Conservation (phyloP, 2,329 filamentous ascomycete genomes). For the Fusarium graminum region DNA sequence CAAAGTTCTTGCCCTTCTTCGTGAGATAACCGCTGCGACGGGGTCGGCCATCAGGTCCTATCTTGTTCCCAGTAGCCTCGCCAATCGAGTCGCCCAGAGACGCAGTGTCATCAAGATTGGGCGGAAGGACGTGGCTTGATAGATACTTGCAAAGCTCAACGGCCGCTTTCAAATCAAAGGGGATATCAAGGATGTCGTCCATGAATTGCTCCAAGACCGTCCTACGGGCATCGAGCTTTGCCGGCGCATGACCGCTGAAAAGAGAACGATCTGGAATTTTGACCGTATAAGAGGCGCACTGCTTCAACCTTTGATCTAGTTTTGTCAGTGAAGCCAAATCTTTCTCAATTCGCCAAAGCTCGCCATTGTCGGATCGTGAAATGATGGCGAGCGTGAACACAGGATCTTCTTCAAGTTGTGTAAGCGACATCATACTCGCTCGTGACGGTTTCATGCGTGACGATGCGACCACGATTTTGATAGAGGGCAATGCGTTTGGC, state of each 20-base stretch:
- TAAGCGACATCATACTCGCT: constrained; percentile 84
- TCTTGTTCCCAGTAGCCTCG: constrained; percentile 53
- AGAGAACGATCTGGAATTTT: constrained; percentile 86
- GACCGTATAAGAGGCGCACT: constrained; percentile 77
- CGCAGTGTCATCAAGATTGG: constrained; percentile 69
- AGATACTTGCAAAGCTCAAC: constrained; percentile 89
- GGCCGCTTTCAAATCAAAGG: constrained; percentile 81
- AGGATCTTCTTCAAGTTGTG: constrained; percentile 87
- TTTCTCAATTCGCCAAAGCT: constrained; percentile 96
- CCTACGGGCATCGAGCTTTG: constrained; percentile 89
- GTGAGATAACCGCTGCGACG: constrained; percentile 92
- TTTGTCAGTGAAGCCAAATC: constrained; percentile 84
- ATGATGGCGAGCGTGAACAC: constrained; percentile 93
- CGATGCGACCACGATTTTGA: constrained; percentile 89
- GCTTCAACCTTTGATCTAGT: constrained; percentile 84
- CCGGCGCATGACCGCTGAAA: constrained; percentile 93
- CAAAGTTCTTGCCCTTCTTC: constrained; percentile 98
- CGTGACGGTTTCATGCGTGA: constrained; percentile 95
- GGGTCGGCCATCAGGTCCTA: constrained; percentile 73
- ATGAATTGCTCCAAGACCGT: constrained; percentile 86
- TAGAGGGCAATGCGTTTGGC: constrained; percentile 87
- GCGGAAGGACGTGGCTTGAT: constrained; percentile 74
- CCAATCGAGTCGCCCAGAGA: constrained; percentile 43
- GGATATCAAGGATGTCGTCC: constrained; percentile 84
- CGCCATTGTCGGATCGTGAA: constrained; percentile 78